A percentile compares a stretch with the other conserved stretches of the same genome.
Evolutionary conservation across 1,139 yeast species (phyloP).

Genomic region (Keqinozyma sinolaborantium): DNA sequence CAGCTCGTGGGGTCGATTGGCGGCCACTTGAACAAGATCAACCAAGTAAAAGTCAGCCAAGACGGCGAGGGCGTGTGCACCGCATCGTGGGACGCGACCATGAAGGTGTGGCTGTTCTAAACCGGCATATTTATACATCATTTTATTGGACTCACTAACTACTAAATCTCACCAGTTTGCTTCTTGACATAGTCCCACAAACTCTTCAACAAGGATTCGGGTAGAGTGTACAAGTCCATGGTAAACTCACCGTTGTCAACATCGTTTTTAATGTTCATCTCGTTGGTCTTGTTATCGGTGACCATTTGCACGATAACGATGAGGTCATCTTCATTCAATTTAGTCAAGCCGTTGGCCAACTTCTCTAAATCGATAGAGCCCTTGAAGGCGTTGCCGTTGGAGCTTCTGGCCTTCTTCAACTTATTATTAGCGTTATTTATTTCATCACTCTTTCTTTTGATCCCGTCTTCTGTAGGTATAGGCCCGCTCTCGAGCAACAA

Average conservation of each 20-base stretch:
- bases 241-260: slow-evolving; percentile 97
- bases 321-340: slow-evolving; percentile 86
- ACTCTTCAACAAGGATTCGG: slow-evolving; percentile 87
- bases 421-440: slow-evolving; percentile 31
- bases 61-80: slow-evolving; percentile 76
- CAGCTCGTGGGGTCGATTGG: slow-evolving; percentile 59
- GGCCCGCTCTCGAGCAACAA: slow-evolving; percentile 79
- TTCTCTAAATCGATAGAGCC: slow-evolving; percentile 84
- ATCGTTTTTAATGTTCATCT: slow-evolving; percentile 94
- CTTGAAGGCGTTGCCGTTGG: slow-evolving; percentile 48
- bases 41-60: slow-evolving; percentile 63
- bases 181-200: slow-evolving; percentile 92
- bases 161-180: slow-evolving; percentile 41
- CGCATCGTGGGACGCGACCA: slow-evolving; percentile 68
- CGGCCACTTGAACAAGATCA: slow-evolving; percentile 54
- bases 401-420: slow-evolving; percentile 62
- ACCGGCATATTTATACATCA: background rate
- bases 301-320: slow-evolving; percentile 97
- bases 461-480: slow-evolving; percentile 51
- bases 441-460: slow-evolving; percentile 23
- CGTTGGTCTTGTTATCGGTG: slow-evolving; percentile 91
- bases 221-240: slow-evolving; percentile 91
- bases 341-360: slow-evolving; percentile 85
- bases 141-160: background rate
- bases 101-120: slow-evolving; percentile 50